Evolutionary conservation across 129 eudicot species (phyloP), one percentile per base, ranked within the genome.

Genomic region (Arctium minus): DNA sequence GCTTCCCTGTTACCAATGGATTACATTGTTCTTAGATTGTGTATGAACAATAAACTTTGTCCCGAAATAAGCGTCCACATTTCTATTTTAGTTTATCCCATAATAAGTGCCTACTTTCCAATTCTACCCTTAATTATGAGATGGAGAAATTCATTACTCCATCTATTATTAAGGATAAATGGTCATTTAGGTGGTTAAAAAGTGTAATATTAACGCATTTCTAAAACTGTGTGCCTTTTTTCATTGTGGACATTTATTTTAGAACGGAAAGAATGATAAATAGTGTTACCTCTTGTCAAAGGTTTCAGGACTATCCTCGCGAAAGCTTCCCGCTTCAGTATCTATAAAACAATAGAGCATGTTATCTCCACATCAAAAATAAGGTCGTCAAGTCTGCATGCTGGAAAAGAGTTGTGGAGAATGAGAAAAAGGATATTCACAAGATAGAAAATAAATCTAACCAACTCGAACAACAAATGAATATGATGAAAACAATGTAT

Each of bases 311-410:
- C 79, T 77, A 79, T 93, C 99, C 81, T 89, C 93, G 4, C 99
- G 96, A 76, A 92, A 85, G 84, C 88, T 93, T 80, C 89, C 93
- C 3, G 91, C 96, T 75, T 93, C 98, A 40, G 92, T 93, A 84
- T 89, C 99, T 96, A 89, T 29, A 85, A 30, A 69, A 77, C 50
- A 60, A 11, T 22, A 65, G 44, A 84, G 36, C n/a, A 5, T 42
- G 44, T 56, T 50, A 44, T 44, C 50, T 12, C 50, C 50, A 44
- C 50, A 44, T 8, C 50, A 44, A 44, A 44, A 46, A 10, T 9
- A 10, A 44, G 17, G 3, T 9, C 2, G 56, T 46, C 65, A 53
- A 53, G 48, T 40, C 48, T 40, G 48, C 40, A 37, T 37, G 40
- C 40, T 37, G 40, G 6, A 37, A 37, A 4, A 5, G 40, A 37